phyloP scores from a whole-genome alignment of 192 early-diverging fungal species.

The Obelidium mucronatum region DNA sequence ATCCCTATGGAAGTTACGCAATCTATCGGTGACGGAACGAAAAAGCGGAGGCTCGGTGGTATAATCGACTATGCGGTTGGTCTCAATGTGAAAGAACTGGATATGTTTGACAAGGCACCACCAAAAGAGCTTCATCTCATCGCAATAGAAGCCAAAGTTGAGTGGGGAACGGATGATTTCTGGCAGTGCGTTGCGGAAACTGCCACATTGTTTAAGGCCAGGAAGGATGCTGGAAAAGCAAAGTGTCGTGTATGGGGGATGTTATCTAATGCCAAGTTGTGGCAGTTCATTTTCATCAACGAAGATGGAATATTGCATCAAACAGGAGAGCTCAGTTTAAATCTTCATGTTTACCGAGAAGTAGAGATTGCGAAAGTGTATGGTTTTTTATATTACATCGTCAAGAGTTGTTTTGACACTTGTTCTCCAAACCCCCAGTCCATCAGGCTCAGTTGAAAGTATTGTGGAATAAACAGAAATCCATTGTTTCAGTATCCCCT shows the following conservation, averaged over 20 bases:
- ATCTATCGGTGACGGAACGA: conserved; percentile 34
- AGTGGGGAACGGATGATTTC: conserved; percentile 37
- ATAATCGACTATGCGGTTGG: conserved; percentile 46
- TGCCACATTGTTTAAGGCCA: conserved; percentile 45
- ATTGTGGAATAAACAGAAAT: too few relatives aligned
- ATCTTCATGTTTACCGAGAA: conserved; percentile 37
- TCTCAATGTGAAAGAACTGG: conserved; percentile 30
- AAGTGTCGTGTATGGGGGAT: conserved; percentile 43
- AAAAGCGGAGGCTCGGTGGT: conserved; percentile 17
- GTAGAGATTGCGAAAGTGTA: conserved; percentile 33
- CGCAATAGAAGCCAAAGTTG: conserved; percentile 45
- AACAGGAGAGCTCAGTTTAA: conserved; percentile 19
- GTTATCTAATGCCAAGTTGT: conserved; percentile 39
- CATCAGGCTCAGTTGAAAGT: too few relatives aligned
- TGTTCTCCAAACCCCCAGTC: conserved; percentile 37
- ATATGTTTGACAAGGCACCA: conserved; percentile 40
- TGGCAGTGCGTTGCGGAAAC: conserved; percentile 48
- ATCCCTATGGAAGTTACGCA: conserved; percentile 16
- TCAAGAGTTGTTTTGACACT: conserved; percentile 38
- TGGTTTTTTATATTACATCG: conserved; percentile 31
- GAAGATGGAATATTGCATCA: conserved; percentile 41
- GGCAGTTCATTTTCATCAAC: conserved; percentile 42
- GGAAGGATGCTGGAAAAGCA: conserved; percentile 42
- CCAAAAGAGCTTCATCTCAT: conserved; percentile 44
- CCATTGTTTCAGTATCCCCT: too few relatives aligned